Base-by-base conservation (phyloP, 305 asterid genomes). In the Ajuga reptans region DNA sequence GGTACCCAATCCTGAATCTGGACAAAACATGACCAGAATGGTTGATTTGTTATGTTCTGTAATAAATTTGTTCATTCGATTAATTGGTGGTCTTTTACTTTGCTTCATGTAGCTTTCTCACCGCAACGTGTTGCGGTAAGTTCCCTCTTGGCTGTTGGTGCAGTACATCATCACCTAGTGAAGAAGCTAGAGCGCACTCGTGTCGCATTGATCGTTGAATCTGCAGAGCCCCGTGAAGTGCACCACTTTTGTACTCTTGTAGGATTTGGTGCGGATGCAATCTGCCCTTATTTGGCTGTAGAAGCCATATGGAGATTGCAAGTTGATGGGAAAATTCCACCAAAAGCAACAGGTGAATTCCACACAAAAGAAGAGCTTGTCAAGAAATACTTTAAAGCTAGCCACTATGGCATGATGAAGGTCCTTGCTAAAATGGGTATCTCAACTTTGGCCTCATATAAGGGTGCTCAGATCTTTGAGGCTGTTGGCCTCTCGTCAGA, bases 391-490 rank as follows among this genome's bases (percentile, higher is more conserved):
- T 91, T 79, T 72, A 83, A 82, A 75, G 99, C 99, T 53, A 89
- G 93, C 81, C 81, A 81, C 83, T 94, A 94, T 67, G 99, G 98
- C 66, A 91, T 94, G 96, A 83, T 84, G 98, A 94, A 94, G 83
- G 98, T 94, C 78, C 96, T 94, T 72, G 99, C 99, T 5, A 94
- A 94, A 72, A 94, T 94, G 99, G 99, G 99, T n/a, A 94, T 94
- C 75, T 94, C 99, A 72, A 94, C 99, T 70, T 75, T 94, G 83
- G 99, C 99, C 29, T 94, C 99, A 27, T 94, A 94, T 80, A 94
- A 91, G 79, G 99, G 99, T 14, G 99, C 99, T 43, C 99, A 94
- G 81, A 94, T 94, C 67, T 94, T 94, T 74, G 99, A 94, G 91
- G 99, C 99, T 3, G 98, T 94, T 43, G 99, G 99, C 53, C 96